Percentiles rank a stretch among this genome's conserved stretches.
phyloP scores from a whole-genome alignment of 768 basidiomycete genomes.

The Scleroderma bovista region DNA sequence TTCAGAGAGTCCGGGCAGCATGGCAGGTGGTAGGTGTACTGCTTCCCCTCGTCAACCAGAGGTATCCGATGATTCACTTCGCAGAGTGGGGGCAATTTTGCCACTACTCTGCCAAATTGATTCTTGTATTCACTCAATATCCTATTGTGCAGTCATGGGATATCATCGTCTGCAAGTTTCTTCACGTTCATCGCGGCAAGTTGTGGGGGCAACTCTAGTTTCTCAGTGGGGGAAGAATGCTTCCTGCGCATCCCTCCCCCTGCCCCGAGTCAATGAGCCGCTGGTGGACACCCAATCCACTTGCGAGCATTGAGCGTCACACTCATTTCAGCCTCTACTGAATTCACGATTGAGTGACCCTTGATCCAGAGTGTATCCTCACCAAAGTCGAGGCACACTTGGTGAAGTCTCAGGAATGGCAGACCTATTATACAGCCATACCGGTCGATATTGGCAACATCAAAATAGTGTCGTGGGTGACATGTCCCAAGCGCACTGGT shows the following conservation, averaged over 20 bases:
- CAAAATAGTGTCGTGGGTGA: constrained; percentile 17
- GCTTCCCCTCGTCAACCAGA: constrained; percentile 13
- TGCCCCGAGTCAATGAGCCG: background rate
- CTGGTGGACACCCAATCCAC: too few relatives aligned
- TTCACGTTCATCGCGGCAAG: background rate
- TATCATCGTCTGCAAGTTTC: background rate
- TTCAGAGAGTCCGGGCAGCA: background rate
- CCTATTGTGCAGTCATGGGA: background rate
- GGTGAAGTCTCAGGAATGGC: constrained; percentile 22
- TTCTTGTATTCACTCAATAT: background rate
- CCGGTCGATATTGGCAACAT: constrained; percentile 31
- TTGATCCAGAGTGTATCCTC: background rate
- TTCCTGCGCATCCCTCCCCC: background rate
- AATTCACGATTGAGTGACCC: background rate
- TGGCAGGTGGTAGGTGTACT: background rate
- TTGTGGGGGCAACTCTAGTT: too few relatives aligned
- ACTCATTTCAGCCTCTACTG: too few relatives aligned
- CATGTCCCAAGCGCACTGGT: constrained; percentile 1
- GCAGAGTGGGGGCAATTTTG: background rate
- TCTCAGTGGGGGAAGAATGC: too few relatives aligned
- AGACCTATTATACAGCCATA: constrained; percentile 35
- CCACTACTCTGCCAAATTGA: background rate
- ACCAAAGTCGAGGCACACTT: constrained; percentile 11
- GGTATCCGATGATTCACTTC: background rate
- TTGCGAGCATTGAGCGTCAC: background rate